A percentile compares a stretch with the other conserved stretches of the same genome.
Conservation (phyloP, 176 grass and related monocot species). For the Luzula sylvatica region DNA sequence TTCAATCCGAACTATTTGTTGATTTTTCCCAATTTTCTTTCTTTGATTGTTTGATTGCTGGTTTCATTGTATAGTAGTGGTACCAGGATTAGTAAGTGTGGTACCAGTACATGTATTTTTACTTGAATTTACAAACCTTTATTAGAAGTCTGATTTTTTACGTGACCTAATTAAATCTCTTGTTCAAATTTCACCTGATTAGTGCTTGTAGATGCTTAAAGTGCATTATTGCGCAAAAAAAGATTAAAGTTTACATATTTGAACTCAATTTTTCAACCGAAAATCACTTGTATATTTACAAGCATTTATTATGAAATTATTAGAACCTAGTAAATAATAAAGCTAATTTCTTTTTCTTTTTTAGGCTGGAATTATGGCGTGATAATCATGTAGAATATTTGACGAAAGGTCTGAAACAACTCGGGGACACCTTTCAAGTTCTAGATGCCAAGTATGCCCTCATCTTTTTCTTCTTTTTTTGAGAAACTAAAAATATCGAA, state of each 20-base stretch:
- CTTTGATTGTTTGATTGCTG: background rate
- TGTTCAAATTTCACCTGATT: too few species aligned
- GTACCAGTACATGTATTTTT: too few species aligned
- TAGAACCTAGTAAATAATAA: too few species aligned
- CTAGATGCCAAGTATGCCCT: conserved; percentile 78
- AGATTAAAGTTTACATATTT: background rate
- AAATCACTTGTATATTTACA: background rate
- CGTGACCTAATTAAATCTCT: too few species aligned
- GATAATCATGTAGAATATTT: conserved; percentile 67
- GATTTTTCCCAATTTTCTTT: background rate
- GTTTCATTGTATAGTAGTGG: too few species aligned
- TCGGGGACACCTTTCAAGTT: conserved; percentile 53
- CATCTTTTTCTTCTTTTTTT: background rate
- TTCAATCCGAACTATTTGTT: background rate
- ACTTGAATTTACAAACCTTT: too few species aligned
- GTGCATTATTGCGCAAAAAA: too few species aligned
- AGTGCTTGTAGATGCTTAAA: too few species aligned
- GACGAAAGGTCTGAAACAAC: conserved; percentile 42
- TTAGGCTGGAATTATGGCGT: conserved; percentile 68
- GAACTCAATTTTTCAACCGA: background rate
- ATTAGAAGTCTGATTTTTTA: background rate
- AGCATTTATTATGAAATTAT: background rate
- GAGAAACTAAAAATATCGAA: background rate
- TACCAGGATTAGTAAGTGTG: too few species aligned
- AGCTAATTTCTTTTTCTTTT: conserved; percentile 13